A percentile compares a stretch with the other conserved stretches of the same genome.
Evolutionary conservation across 148 eudicot species (phyloP).

Genomic region (Nepenthes mirabilis): DNA sequence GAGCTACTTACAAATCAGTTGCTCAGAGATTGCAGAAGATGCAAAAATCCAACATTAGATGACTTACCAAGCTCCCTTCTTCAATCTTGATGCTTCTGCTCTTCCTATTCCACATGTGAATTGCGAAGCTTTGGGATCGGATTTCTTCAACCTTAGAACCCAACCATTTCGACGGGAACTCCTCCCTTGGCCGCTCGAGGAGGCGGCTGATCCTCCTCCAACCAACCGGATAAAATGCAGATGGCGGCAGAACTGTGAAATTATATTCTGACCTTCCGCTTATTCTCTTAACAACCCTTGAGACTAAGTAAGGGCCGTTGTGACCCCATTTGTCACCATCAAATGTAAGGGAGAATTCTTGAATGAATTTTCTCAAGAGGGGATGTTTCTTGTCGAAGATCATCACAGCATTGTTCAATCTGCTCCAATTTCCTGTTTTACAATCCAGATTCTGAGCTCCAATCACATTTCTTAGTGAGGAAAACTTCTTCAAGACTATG

Average conservation of each 20-base stretch:
- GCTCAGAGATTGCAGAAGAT: constrained; percentile 43
- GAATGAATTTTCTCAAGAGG: constrained; percentile 44
- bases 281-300: constrained; percentile 56
- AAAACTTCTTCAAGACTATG: constrained; percentile 43
- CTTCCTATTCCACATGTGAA: constrained; percentile 83
- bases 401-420: constrained; percentile 81
- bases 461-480: constrained; percentile 36
- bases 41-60: constrained; percentile 29
- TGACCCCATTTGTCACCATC: constrained; percentile 91
- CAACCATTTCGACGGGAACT: constrained; percentile 33
- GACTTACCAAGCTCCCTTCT: constrained; percentile 53
- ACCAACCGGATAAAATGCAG: constrained; percentile 59
- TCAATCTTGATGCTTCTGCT: constrained; percentile 36
- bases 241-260: constrained; percentile 47
- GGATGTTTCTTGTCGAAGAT: constrained; percentile 70
- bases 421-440: constrained; percentile 49
- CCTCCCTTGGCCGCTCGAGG: constrained; percentile 30
- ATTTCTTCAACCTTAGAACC: constrained; percentile 32
- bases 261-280: constrained; percentile 11
- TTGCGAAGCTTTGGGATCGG: constrained; percentile 34
- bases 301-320: constrained; percentile 79
- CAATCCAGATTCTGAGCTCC: constrained; percentile 68
- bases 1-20: background rate
- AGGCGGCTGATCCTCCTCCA: constrained; percentile 47
- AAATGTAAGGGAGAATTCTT: constrained; percentile 67